phyloP scores from a whole-genome alignment of 179 eudicot species.

The Actinidia polygama region DNA sequence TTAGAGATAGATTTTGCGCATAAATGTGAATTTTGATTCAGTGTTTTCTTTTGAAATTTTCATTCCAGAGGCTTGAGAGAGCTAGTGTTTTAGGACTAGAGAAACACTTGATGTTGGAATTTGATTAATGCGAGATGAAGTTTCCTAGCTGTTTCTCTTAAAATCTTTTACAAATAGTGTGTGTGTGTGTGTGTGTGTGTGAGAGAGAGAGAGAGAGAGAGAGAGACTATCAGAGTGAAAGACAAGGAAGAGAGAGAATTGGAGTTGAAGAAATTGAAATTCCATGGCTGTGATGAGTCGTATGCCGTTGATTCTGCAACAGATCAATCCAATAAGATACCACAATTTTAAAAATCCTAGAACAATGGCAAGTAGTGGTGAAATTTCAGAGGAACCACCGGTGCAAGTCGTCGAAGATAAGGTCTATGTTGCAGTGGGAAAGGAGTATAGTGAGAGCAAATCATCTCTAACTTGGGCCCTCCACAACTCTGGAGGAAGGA shows the following conservation, averaged over 20 bases:
- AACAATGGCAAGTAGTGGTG: slow-evolving; percentile 25
- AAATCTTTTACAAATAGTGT: too few species aligned
- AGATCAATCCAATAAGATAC: slow-evolving; percentile 18
- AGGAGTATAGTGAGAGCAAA: slow-evolving; percentile 46
- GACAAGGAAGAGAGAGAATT: too few species aligned
- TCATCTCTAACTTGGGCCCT: slow-evolving; percentile 61
- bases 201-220: not conserved
- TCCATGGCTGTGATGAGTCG: slow-evolving; percentile 28
- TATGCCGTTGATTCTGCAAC: slow-evolving; percentile 21
- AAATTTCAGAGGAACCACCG: slow-evolving; percentile 31
- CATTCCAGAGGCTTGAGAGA: too few species aligned
- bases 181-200: too few species aligned
- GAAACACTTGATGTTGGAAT: too few species aligned
- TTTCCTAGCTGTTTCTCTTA: too few species aligned
- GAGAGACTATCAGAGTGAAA: too few species aligned
- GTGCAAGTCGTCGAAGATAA: slow-evolving; percentile 41
- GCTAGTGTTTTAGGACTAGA: too few species aligned
- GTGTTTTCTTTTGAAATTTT: too few species aligned
- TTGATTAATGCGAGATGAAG: too few species aligned
- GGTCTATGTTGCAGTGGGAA: slow-evolving; percentile 68
- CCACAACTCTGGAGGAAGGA: slow-evolving; percentile 49
- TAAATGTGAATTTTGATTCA: too few species aligned
- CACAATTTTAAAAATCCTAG: slow-evolving; percentile 21
- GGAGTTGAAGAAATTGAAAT: not conserved
- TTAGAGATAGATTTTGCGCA: too few species aligned